Evolutionary conservation across 176 grass and related monocot species (phyloP).

Genomic region (Zizania latifolia): DNA sequence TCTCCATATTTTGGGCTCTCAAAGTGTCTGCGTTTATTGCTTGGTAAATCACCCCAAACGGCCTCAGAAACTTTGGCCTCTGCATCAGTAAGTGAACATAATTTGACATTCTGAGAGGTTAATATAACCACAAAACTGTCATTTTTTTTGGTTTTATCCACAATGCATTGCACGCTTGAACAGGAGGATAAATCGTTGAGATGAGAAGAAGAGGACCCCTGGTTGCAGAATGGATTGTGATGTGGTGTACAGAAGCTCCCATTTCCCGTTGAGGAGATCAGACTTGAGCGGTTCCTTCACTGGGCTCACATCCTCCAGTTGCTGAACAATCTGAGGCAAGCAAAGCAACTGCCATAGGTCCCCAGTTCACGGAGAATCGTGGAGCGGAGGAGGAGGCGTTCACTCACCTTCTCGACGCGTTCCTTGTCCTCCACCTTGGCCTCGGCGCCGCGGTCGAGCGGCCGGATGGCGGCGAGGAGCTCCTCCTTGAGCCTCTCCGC

Average conservation of each 20-base stretch:
- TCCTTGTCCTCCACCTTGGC: constrained; percentile 57
- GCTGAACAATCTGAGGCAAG: constrained; percentile 45
- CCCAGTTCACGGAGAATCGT: not conserved
- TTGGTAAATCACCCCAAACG: constrained; percentile 85
- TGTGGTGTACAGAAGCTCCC: constrained; percentile 90
- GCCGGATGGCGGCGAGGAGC: constrained; percentile 57
- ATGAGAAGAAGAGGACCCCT: constrained; percentile 38
- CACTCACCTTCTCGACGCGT: constrained; percentile 52
- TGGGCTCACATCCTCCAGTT: constrained; percentile 56
- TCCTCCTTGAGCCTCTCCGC: constrained; percentile 67
- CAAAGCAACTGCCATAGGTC: not conserved
- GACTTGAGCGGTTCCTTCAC: constrained; percentile 90
- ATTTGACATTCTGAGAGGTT: not conserved
- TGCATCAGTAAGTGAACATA: constrained; percentile 22
- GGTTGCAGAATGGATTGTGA: constrained; percentile 69
- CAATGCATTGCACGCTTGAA: not conserved
- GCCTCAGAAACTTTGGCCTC: constrained; percentile 85
- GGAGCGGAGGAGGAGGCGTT: not conserved
- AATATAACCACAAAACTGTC: not conserved
- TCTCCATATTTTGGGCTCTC: constrained; percentile 87
- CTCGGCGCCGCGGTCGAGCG: constrained; percentile 72
- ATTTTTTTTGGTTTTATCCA: not conserved
- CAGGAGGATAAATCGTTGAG: not conserved
- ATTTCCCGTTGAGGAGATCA: constrained; percentile 82
- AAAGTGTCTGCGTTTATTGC: constrained; percentile 75